A percentile compares a stretch with the other conserved stretches of the same genome.
Evolutionary conservation across 108 stramenopile genomes (phyloP).

Genomic region (Pelagomonas calceolata): DNA sequence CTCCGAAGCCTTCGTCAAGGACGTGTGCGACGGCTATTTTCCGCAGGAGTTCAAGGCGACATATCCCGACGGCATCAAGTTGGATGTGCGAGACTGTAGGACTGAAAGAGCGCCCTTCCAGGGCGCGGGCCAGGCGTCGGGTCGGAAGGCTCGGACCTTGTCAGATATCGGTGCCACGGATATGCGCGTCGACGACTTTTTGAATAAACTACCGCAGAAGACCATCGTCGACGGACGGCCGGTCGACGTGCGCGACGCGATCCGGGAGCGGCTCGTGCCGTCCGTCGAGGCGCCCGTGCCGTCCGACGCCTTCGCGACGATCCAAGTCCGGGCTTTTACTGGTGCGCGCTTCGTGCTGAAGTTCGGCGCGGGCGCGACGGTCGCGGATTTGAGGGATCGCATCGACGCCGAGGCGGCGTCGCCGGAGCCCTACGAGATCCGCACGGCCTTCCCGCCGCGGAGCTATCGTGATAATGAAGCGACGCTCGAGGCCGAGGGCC

Average conservation of each 20-base stretch:
- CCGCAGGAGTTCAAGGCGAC: slow-evolving; percentile 20
- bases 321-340: neutral
- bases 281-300: neutral
- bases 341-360: neutral
- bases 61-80: slow-evolving; percentile 26
- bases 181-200: neutral
- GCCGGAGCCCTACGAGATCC: slow-evolving; percentile 1
- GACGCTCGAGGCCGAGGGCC: slow-evolving; percentile 16
- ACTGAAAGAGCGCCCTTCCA: slow-evolving; percentile 2
- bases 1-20: slow-evolving; percentile 15
- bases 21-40: slow-evolving; percentile 35
- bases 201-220: slow-evolving; percentile 2
- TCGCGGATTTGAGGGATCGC: neutral
- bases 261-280: neutral
- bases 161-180: slow-evolving; percentile 1
- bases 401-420: neutral
- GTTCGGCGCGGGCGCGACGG: neutral
- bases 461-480: neutral
- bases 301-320: neutral
- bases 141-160: neutral
- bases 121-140: slow-evolving; percentile 2
- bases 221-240: neutral
- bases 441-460: slow-evolving; percentile 11
- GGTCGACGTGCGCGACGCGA: slow-evolving; percentile 5
- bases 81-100: slow-evolving; percentile 14